Evolutionary conservation across 1,284 basidiomycete genomes (phyloP).

Genomic region (Neotropicomus parvogracilis): DNA sequence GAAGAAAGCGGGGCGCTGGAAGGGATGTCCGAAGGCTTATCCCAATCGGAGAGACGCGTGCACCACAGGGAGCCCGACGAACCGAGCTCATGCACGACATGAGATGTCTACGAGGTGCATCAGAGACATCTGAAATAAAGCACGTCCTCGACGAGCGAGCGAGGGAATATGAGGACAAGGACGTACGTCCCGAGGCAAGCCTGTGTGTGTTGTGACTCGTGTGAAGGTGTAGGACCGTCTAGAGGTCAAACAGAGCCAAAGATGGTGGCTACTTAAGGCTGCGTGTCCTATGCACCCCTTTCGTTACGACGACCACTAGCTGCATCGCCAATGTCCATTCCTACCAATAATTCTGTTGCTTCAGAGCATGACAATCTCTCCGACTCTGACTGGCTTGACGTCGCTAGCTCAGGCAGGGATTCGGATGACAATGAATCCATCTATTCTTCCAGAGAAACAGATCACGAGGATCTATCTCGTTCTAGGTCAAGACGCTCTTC

Average conservation of each 20-base stretch:
- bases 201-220: too few species aligned
- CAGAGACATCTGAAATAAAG: conserved; percentile 47
- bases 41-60: conserved; percentile 16
- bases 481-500: conserved; percentile 64
- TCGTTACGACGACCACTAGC: conserved; percentile 32
- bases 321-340: conserved; percentile 22
- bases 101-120: conserved; percentile 45
- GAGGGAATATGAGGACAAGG: conserved; percentile 32
- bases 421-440: conserved; percentile 69
- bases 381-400: conserved; percentile 78
- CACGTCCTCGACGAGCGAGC: conserved; percentile 40
- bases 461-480: conserved; percentile 50
- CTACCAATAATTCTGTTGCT: conserved; percentile 37
- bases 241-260: conserved; percentile 31
- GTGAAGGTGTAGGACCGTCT: neutral
- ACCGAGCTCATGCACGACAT: conserved; percentile 44
- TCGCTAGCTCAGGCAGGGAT: conserved; percentile 56
- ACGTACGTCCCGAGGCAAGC: conserved; percentile 46
- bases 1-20: conserved; percentile 21
- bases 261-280: conserved; percentile 24
- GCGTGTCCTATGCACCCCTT: conserved; percentile 27
- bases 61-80: conserved; percentile 27
- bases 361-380: conserved; percentile 65
- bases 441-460: conserved; percentile 50
- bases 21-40: conserved; percentile 38